Conservation (phyloP, 2,329 filamentous ascomycete species). For the Xylaria sp. region DNA sequence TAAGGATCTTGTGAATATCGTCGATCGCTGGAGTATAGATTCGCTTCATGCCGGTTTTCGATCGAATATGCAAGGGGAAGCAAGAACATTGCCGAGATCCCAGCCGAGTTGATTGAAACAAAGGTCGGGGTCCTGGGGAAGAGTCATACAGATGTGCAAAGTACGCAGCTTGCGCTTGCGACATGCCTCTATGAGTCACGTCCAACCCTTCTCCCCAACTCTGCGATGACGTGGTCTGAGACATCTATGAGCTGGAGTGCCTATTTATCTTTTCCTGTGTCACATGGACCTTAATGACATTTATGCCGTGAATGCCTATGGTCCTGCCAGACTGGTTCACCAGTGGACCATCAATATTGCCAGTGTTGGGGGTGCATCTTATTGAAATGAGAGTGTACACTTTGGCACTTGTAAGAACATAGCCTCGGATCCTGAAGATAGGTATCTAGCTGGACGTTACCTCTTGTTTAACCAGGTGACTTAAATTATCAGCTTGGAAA, state of each 20-base stretch:
- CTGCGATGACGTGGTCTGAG: background rate
- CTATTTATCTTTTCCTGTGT: background rate
- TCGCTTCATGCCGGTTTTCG: background rate
- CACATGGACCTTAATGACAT: background rate
- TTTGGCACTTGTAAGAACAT: no score
- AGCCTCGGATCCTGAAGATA: no score
- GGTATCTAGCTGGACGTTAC: no score
- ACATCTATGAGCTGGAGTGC: background rate
- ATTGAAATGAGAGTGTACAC: no score
- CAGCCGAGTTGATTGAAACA: background rate
- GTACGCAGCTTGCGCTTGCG: background rate
- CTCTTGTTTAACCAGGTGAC: no score
- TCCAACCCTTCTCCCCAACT: background rate
- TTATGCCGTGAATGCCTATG: no score
- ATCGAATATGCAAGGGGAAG: background rate
- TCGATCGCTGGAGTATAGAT: background rate
- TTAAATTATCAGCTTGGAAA: no score
- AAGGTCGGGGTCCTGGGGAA: background rate
- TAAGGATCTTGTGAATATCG: background rate
- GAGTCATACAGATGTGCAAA: no score
- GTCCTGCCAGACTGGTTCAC: no score
- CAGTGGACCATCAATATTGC: no score
- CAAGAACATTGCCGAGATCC: background rate
- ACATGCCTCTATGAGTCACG: conserved; percentile 16
- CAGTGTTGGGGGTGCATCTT: no score